Conservation (phyloP, 2,329 filamentous ascomycete genomes). For the Cladosporium sphaerospermum region DNA sequence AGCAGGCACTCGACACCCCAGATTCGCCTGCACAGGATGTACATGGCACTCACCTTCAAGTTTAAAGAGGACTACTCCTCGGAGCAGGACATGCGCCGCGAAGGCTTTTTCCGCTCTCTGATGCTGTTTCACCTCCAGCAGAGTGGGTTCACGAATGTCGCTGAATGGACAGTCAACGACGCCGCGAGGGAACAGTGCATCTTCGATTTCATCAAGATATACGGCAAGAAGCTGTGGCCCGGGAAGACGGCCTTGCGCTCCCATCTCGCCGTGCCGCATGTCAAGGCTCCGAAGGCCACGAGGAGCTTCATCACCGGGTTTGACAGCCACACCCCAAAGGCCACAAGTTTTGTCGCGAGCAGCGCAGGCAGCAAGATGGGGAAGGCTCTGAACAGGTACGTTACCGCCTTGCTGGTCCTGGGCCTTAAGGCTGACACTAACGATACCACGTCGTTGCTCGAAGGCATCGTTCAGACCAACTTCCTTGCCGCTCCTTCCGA, state of each 20-base stretch:
- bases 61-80: background rate
- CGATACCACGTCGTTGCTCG: background rate
- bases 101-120: background rate
- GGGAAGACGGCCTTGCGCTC: background rate
- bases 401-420: background rate
- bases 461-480: background rate
- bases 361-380: background rate
- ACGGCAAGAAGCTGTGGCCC: conserved; percentile 3
- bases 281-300: background rate
- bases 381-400: background rate
- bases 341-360: too few relatives aligned
- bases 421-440: background rate
- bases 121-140: background rate
- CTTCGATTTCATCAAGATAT: background rate
- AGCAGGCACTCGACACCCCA: too few relatives aligned
- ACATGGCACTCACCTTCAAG: background rate
- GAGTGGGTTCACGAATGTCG: background rate
- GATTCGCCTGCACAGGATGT: background rate
- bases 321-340: background rate
- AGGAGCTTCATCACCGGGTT: background rate
- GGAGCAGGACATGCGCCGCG: background rate
- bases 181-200: background rate
- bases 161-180: background rate
- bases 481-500: too few relatives aligned
- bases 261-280: background rate